Evolutionary conservation across 805 yeast genomes (phyloP).

Genomic region (Ogataea neopini): DNA sequence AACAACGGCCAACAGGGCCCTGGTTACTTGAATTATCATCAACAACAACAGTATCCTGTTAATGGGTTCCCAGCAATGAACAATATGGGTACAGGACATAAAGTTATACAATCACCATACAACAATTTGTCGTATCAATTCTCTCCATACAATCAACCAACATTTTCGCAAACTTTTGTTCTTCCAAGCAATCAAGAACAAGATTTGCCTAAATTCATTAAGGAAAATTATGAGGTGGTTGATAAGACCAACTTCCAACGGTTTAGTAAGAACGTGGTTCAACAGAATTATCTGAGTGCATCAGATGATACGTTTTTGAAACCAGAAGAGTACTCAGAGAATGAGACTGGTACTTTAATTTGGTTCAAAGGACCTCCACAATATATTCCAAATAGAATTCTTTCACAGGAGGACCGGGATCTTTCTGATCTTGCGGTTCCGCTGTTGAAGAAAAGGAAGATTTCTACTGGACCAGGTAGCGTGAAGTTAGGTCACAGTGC

Average conservation of each 20-base stretch:
- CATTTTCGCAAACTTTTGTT: conserved; percentile 36
- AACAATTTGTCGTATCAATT: conserved; percentile 32
- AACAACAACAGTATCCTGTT: conserved; percentile 8
- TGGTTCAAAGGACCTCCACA: conserved; percentile 75
- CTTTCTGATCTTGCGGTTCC: conserved; percentile 19
- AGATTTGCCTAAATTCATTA: conserved; percentile 36
- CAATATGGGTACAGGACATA: conserved; percentile 26
- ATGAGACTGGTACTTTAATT: conserved; percentile 40
- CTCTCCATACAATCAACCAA: conserved; percentile 34
- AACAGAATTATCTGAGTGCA: conserved; percentile 24
- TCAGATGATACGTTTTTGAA: conserved; percentile 20
- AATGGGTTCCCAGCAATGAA: conserved; percentile 8
- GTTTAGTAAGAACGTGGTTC: conserved; percentile 20
- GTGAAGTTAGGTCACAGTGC: conserved; percentile 69
- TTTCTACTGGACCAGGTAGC: conserved; percentile 29
- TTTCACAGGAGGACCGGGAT: conserved; percentile 22
- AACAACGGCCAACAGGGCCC: conserved; percentile 2
- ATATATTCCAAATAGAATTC: conserved; percentile 42
- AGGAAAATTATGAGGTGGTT: conserved; percentile 32
- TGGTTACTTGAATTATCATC: conserved; percentile 14
- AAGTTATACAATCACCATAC: conserved; percentile 35
- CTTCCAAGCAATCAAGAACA: conserved; percentile 38
- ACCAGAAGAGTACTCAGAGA: conserved; percentile 21
- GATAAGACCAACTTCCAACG: conserved; percentile 36
- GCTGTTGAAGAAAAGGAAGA: conserved; percentile 20